Evolutionary conservation across 2,329 filamentous ascomycete species (phyloP), one percentile per base, ranked within the genome.

Genomic region (Penicillium nordicum): DNA sequence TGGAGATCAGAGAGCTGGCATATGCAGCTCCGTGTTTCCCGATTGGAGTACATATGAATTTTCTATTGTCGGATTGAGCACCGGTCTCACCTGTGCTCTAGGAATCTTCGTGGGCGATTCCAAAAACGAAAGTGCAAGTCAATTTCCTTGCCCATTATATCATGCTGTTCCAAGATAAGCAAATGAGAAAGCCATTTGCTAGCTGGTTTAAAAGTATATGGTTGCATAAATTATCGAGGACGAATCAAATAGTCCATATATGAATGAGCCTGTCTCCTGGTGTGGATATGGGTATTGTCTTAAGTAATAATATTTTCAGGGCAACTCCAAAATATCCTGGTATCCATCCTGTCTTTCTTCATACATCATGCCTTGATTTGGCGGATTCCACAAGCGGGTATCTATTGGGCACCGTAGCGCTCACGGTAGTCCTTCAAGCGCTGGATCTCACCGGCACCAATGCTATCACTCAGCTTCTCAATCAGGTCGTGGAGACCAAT

Each of bases 401-500:
- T 57, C 57, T 71, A 72, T 48, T 71, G 59, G 2, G 75, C 76
- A 38, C 73, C 70, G 59, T 78, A 79, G 55, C 72, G 72, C 44
- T 69, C 68, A 44, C 88, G 84, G 74, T 95, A 95, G 71, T 86
- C 88, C 76, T 90, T 84, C 72, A 90, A 87, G 57, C 80, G 80
- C 76, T 80, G 79, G 62, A 89, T 79, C 62, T 90, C 83, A 34
- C 84, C 80, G 46, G 82, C 81, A 1, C 83, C 82, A 41, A 84
- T 85, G 63, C 85, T 79, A 42, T 79, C 79, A 69, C 83, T 83
- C 72, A 89, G 79, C 11, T 87, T 87, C 53, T 82, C 81, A 64
- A 92, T 87, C 65, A 97, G 86, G 74, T 97, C 91, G 68, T 92
- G 85, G 63, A 97, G 80, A 42, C 69, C 65, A 46, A 72, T 57